These are phyloP conservation scores for Kingdonia uniflora DNA, from an alignment of 164 flowering plant species.

Conservation along the genomic window DNA sequence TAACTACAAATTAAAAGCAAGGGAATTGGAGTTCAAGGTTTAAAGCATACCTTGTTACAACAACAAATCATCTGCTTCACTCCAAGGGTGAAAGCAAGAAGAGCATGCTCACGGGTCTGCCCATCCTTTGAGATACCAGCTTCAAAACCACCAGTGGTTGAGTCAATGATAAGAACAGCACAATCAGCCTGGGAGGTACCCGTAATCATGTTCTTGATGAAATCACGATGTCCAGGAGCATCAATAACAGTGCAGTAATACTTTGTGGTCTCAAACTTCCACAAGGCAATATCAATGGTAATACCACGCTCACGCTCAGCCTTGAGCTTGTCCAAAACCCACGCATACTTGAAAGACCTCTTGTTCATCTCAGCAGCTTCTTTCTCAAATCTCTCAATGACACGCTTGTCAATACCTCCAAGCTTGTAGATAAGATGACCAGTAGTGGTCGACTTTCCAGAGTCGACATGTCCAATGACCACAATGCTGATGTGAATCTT, in stretches of 20 bases:
- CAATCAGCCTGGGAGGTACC: slow-evolving; percentile 24
- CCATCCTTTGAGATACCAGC: slow-evolving; percentile 24
- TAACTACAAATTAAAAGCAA: too few relatives aligned
- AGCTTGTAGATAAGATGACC: too few relatives aligned
- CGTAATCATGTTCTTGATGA: slow-evolving; percentile 20
- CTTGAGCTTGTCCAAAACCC: slow-evolving; percentile 21
- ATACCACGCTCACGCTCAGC: slow-evolving; percentile 61
- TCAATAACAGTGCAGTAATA: slow-evolving; percentile 24
- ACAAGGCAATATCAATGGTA: slow-evolving; percentile 53
- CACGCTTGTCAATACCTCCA: too few relatives aligned
- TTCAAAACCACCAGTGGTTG: slow-evolving; percentile 21
- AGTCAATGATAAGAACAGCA: slow-evolving; percentile 20
- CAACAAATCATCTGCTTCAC: slow-evolving; percentile 24
- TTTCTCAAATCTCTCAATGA: too few relatives aligned
- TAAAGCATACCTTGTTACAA: slow-evolving; percentile 22
- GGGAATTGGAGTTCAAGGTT: too few relatives aligned
- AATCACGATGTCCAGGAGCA: slow-evolving; percentile 23
- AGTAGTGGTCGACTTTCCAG: too few relatives aligned
- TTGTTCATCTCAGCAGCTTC: too few relatives aligned
- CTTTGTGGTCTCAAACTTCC: slow-evolving; percentile 34
- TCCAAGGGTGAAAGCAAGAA: slow-evolving; percentile 24
- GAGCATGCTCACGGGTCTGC: slow-evolving; percentile 22
- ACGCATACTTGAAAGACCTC: too few relatives aligned
- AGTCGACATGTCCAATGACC: too few relatives aligned
- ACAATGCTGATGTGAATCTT: too few relatives aligned